Base-by-base conservation (phyloP, 2,329 filamentous ascomycete species). In the Diatrype stigma region DNA sequence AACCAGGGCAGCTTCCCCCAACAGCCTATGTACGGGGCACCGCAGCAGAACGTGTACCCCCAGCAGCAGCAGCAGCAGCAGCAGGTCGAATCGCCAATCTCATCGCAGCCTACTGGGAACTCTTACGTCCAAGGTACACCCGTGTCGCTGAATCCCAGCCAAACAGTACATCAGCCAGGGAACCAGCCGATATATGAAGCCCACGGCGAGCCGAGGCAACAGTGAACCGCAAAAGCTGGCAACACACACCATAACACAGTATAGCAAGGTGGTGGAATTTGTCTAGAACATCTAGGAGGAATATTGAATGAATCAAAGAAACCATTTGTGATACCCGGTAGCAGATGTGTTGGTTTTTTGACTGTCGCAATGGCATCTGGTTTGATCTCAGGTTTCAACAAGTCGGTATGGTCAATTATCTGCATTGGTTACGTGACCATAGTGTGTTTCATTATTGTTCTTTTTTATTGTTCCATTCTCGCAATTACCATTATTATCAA, bases 171-270 rank as follows among this genome's bases (percentile, higher is more conserved):
- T n/a, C n/a, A n/a, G n/a, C n/a, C n/a, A n/a, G n/a, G n/a, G n/a
- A n/a, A n/a, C n/a, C n/a, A n/a, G n/a, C 52, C 58, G n/a, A 23
- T 56, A n/a, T 60, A 60, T 42, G 58, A 62, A 46, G 49, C 48
- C 11, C 53, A 54, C n/a, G 49, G 42, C 6, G 51, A 63, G 19
- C 7, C 5, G 28, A 42, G 11, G 12, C 38, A 34, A 34, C 30
- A n/a, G 30, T 34, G 7, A 34, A 14, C 30, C 7, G 14, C 30
- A 34, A 34, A n/a, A n/a, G n/a, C n/a, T n/a, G n/a, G n/a, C 30
- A 34, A 34, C 30, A 34, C 7, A 7, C 7, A 7, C 30, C 7
- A 34, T 34, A 34, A 7, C 30, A 34, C n/a, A n/a, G n/a, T n/a
- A 14, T 34, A 34, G 38, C 19, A 19, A 42, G 10, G 19, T 6